phyloP scores from a whole-genome alignment of 108 stramenopile species.

The Cylindrotheca fusiformis region DNA sequence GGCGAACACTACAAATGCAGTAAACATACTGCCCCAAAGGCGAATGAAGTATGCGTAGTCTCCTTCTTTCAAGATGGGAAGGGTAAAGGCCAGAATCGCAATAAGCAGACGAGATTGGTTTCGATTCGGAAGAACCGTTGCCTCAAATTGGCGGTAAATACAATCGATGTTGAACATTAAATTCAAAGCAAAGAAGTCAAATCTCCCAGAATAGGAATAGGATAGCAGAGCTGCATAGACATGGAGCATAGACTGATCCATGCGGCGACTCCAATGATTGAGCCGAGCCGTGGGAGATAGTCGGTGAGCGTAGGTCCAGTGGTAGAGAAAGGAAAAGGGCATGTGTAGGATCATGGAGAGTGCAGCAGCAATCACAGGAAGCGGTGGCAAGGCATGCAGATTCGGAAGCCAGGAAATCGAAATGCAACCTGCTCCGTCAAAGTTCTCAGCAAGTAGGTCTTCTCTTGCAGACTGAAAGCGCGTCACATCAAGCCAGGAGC shows the following conservation, averaged over 20 bases:
- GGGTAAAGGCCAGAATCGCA: constrained; percentile 51
- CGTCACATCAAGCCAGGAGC: constrained; percentile 43
- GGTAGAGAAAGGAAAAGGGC: constrained; percentile 71
- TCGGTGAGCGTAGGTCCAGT: constrained; percentile 52
- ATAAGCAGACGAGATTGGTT: constrained; percentile 56
- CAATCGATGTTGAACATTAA: constrained; percentile 58
- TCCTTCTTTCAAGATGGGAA: constrained; percentile 53
- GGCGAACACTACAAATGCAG: constrained; percentile 40
- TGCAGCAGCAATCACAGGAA: constrained; percentile 39
- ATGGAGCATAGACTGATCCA: constrained; percentile 82
- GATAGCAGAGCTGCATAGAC: constrained; percentile 53
- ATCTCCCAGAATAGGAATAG: constrained; percentile 58
- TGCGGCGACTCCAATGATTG: constrained; percentile 76
- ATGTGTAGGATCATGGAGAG: constrained; percentile 56
- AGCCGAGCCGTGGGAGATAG: constrained; percentile 45
- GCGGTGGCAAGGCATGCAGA: constrained; percentile 63
- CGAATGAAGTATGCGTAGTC: constrained; percentile 16
- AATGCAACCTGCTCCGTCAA: constrained; percentile 23
- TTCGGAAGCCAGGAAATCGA: constrained; percentile 43
- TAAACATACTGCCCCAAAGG: constrained; percentile 25
- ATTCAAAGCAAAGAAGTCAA: constrained; percentile 60
- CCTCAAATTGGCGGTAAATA: constrained; percentile 54
- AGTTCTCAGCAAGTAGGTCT: constrained; percentile 8
- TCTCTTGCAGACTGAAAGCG: constrained; percentile 9
- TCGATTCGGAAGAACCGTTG: constrained; percentile 38